A percentile compares a stretch with the other conserved stretches of the same genome.
phyloP scores from a whole-genome alignment of 495 filamentous ascomycete species.

The Delitschia confertaspora region DNA sequence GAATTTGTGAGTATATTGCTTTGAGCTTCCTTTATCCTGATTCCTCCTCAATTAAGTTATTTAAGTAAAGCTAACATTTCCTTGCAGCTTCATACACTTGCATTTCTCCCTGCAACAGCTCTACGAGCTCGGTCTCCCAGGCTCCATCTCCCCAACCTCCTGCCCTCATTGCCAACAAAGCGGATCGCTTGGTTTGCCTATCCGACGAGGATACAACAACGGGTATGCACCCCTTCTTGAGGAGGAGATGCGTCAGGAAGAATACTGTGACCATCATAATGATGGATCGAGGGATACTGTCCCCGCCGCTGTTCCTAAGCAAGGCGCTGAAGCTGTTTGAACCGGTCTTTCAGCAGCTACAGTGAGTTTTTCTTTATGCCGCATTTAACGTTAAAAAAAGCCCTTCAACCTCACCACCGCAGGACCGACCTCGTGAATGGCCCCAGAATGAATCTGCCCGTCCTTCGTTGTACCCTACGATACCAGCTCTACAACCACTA shows the following conservation, averaged over 20 bases:
- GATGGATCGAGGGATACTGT: too few relatives aligned
- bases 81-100: constrained; percentile 10
- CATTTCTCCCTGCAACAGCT: constrained; percentile 9
- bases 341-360: too few relatives aligned
- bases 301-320: too few relatives aligned
- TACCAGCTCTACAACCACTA: too few relatives aligned
- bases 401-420: too few relatives aligned
- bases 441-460: too few relatives aligned
- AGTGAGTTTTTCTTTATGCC: too few relatives aligned
- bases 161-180: constrained; percentile 17
- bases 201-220: not conserved
- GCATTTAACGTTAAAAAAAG: too few relatives aligned
- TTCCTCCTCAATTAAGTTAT: not conserved
- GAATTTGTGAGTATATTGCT: constrained; percentile 15
- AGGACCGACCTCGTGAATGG: too few relatives aligned
- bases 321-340: too few relatives aligned
- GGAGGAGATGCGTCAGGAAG: not conserved
- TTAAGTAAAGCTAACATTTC: not conserved
- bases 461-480: too few relatives aligned
- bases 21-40: not conserved
- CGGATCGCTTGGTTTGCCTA: not conserved
- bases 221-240: constrained; percentile 17
- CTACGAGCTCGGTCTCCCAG: not conserved
- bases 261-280: not conserved
- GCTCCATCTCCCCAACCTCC: not conserved